Evolutionary conservation across 495 filamentous ascomycete species (phyloP), one percentile per base, ranked within the genome.

Genomic region (Neurospora sp.): DNA sequence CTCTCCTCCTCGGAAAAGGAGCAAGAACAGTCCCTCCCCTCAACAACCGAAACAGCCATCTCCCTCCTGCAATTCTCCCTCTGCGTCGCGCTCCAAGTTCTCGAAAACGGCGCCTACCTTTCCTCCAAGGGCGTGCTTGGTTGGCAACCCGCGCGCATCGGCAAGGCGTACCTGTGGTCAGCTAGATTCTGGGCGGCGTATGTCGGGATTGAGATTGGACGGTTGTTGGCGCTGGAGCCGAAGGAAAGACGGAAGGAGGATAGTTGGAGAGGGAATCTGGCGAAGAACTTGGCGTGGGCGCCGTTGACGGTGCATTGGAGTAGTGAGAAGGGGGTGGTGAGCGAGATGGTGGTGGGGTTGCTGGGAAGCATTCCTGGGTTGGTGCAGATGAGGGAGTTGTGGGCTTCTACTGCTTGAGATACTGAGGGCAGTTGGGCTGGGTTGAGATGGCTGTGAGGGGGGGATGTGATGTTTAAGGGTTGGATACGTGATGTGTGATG

Each of bases 51-150:
- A 74, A 88, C 72, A 77, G 83, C 77, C 20, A 79, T 97, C 23
- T 88, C 88, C 14, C 88, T 87, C 77, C 80, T 88, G n/a, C 93
- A 97, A 78, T 86, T 97, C 10, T 69, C 85, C 11, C 86, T 86
- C 20, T 92, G 91, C 80, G 79, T 91, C 16, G 75, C 86, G 5
- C 94, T 91, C 84, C 95, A 98, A 82, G 79, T 86, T 11, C 86
- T 97, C 39, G 95, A 98, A 85, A 97, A 97, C 81, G 89, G 86
- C 7, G 92, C 91, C 10, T 97, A 92, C 83, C 86, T 98, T 10
- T 87, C 91, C 6, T 79, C 83, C 27, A 92, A 93, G 76, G 88
- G 89, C 20, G 86, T 97, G 0, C 78, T 97, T 39, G 85, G 84
- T 4, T 88, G 86, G 80, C 86, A 86, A 27, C 86, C 87, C 5